phyloP scores from a whole-genome alignment of 108 stramenopile genomes.

The Aurantiochytrium sp. region DNA sequence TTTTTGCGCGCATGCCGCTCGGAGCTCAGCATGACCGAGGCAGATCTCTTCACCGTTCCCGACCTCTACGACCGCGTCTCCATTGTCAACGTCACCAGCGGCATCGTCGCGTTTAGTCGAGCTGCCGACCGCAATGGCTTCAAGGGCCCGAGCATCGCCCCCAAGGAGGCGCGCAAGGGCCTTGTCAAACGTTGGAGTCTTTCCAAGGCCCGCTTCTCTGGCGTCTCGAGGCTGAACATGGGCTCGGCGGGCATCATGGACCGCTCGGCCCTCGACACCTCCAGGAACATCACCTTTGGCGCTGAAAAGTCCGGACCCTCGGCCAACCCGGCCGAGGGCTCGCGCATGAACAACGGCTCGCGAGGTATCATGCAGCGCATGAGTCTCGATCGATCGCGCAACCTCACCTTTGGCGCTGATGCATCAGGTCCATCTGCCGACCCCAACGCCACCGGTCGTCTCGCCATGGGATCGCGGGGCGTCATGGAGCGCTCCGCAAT shows the following conservation, averaged over 20 bases:
- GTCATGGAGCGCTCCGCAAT: not conserved
- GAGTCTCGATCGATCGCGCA: not conserved
- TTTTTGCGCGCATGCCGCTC: not conserved
- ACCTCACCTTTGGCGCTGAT: slow-evolving; percentile 1
- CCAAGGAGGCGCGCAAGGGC: not conserved
- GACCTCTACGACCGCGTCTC: not conserved
- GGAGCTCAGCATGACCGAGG: not conserved
- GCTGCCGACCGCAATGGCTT: not conserved
- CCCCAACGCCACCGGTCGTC: not conserved
- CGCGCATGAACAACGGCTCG: not conserved
- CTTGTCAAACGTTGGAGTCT: slow-evolving; percentile 11
- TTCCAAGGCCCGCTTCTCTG: not conserved
- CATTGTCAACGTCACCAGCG: not conserved
- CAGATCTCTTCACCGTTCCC: not conserved
- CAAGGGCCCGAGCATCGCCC: slow-evolving; percentile 5
- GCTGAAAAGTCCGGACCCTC: not conserved
- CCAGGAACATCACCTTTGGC: not conserved
- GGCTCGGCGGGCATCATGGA: slow-evolving; percentile 7
- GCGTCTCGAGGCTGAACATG: not conserved
- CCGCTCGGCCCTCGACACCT: not conserved
- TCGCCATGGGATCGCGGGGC: not conserved
- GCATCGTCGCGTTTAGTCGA: not conserved
- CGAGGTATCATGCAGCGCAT: not conserved
- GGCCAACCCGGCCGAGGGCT: not conserved
- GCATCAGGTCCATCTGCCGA: not conserved